Conservation (phyloP, 192 early-diverging fungal genomes). For the Backusella parvicylindrica region DNA sequence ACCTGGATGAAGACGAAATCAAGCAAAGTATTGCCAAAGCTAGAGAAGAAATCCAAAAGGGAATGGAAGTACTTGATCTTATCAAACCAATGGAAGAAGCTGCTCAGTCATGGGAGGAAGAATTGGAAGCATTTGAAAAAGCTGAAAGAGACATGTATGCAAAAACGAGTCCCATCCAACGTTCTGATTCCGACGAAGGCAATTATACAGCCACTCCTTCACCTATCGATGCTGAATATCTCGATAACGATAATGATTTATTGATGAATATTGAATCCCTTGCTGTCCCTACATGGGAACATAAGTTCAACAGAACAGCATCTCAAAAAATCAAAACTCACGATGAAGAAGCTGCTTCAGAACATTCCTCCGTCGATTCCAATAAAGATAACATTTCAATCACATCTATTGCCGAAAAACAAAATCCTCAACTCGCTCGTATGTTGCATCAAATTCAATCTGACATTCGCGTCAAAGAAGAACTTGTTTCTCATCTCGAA, state of each 20-base stretch:
- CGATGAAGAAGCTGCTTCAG: not conserved
- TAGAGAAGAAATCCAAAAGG: conserved; percentile 32
- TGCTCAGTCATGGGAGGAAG: conserved; percentile 27
- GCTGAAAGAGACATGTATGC: conserved; percentile 7
- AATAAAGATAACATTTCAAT: not conserved
- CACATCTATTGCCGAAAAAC: conserved; percentile 3
- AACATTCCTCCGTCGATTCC: not conserved
- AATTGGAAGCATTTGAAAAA: conserved; percentile 32
- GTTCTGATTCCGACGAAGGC: conserved; percentile 23
- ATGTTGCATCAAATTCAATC: conserved; percentile 62
- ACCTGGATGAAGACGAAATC: conserved; percentile 12
- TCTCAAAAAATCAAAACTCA: not conserved
- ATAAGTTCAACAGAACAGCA: not conserved
- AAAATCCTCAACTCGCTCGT: conserved; percentile 33
- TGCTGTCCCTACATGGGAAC: conserved; percentile 26
- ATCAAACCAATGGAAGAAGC: conserved; percentile 29
- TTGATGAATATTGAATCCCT: conserved; percentile 19
- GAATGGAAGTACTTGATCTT: conserved; percentile 35
- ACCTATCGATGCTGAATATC: not conserved
- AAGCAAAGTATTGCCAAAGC: conserved; percentile 36
- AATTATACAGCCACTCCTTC: conserved; percentile 20
- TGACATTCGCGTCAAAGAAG: conserved; percentile 58
- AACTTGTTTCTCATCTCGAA: conserved; percentile 55
- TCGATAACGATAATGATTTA: conserved; percentile 11
- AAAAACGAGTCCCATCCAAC: conserved; percentile 3